A percentile compares a stretch with the other conserved stretches of the same genome.
These are phyloP conservation scores for Dendrothele bispora DNA, from an alignment of 768 basidiomycete genomes.

Conservation along the genomic window DNA sequence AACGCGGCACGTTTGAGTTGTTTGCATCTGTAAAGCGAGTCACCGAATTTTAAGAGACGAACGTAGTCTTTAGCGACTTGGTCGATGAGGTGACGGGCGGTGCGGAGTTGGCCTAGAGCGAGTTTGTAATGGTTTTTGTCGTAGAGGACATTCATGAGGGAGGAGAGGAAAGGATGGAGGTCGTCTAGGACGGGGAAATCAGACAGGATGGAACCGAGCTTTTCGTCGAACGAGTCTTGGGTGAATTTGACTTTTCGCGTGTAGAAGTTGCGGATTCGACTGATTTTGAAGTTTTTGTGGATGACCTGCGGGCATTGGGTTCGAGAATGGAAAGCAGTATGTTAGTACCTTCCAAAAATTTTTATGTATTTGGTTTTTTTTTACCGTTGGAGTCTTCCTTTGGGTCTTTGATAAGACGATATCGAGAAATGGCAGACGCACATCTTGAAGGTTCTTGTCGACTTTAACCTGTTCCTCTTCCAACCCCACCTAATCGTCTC, in stretches of 20 bases:
- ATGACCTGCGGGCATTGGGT: slow-evolving; percentile 77
- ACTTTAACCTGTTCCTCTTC: slow-evolving; percentile 54
- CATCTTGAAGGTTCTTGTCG: slow-evolving; percentile 85
- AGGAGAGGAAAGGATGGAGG: slow-evolving; percentile 93
- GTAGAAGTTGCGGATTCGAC: slow-evolving; percentile 95
- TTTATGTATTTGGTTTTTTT: no score
- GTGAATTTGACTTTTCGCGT: slow-evolving; percentile 99
- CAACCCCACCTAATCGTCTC: slow-evolving; percentile 64
- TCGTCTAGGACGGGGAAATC: slow-evolving; percentile 99
- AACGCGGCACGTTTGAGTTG: slow-evolving; percentile 97
- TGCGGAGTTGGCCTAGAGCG: slow-evolving; percentile 94
- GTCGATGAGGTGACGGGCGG: slow-evolving; percentile 93
- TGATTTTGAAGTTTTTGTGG: slow-evolving; percentile 99
- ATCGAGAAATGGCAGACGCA: slow-evolving; percentile 72
- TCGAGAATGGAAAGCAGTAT: no score
- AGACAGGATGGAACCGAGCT: slow-evolving; percentile 86
- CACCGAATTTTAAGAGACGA: slow-evolving; percentile 95
- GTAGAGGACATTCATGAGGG: slow-evolving; percentile 96
- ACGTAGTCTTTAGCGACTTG: slow-evolving; percentile 97
- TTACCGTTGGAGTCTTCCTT: slow-evolving; percentile 93
- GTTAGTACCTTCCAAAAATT: no score
- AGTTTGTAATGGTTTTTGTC: slow-evolving; percentile 99
- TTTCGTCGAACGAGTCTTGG: slow-evolving; percentile 95
- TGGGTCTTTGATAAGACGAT: slow-evolving; percentile 94
- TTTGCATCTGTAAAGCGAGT: slow-evolving; percentile 96